Evolutionary conservation across 2,329 filamentous ascomycete species (phyloP), one percentile per base, ranked within the genome.

Genomic region (Aspergillus sojae): DNA sequence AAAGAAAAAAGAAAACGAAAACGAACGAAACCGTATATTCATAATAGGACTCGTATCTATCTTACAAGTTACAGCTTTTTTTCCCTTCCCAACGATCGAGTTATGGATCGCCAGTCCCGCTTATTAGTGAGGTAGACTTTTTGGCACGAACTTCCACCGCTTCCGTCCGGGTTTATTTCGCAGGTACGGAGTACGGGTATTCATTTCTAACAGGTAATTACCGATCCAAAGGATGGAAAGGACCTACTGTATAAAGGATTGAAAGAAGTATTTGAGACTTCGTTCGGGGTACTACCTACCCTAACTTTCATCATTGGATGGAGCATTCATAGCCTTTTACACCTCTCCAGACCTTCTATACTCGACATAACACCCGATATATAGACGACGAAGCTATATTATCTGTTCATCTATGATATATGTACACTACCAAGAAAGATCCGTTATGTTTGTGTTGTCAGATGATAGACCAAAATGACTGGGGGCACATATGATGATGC

Each of bases 31-130:
- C 34, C 12, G 12, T 36, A 36, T 36, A 19, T 39, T 7, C 16
- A 16, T 19, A 39, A 11, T 16, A 19, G 6, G 36, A 19, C 39
- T n/a, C 16, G 39, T 41, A 41, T 41, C 39, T 7, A 41, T n/a
- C 39, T 41, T 41, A 41, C 39, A 41, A 41, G 16, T 28, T 19
- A 52, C 46, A 55, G 21, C 43, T 26, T 26, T 28, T 26, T 28
- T 28, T 23, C 36, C 60, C 34, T 58, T 62, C 56, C 55, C 50
- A 62, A 43, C 21, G 46, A 60, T 60, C 60, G 45, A 63, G 63
- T 45, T 60, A 67, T 67, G 64, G 66, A 67, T 67, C 66, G 56
- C 60, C 62, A 65, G 64, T 65, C 65, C 66, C 64, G 64, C 64
- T 55, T 48, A 61, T 36, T 50, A 50, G 11, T 50, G 16, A 19